Base-by-base conservation (phyloP, 2,329 filamentous ascomycete genomes). In the Clonostachys rhizophaga region DNA sequence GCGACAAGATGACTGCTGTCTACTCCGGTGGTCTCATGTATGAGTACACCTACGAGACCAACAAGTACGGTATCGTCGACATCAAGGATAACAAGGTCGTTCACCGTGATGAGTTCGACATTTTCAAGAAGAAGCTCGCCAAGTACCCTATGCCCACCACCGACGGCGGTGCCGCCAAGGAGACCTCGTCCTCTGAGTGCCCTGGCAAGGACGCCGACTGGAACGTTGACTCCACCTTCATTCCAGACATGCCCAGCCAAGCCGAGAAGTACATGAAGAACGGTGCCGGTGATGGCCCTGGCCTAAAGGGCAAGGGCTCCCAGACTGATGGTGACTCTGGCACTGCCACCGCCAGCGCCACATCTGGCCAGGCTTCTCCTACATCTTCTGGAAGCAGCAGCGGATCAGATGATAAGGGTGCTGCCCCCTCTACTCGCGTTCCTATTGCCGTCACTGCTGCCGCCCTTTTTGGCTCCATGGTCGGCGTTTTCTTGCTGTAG, bases 11-110 rank as follows among this genome's bases (percentile, higher is more conserved):
- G 92, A 91, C 86, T 8, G 57, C 67, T 16, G 91, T 96, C 59
- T 97, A 96, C 80, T 96, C 91, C 39, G 94, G 94, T 59, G 94
- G 94, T 66, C 81, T 99, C 37, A 88, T 96, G 67, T 99, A 96
- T 72, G 91, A 97, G 70, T 99, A 96, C 75, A 85, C 87, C 10
- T 72, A 87, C 60, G 90, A 95, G 68, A 76, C 77, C 51, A 89
- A 84, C 71, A 76, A 84, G 42, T 97, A 84, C 67, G 92, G 91
- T 54, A 84, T 95, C 49, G 90, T 91, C 62, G 70, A 80, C 49
- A 74, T 94, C 60, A 61, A 67, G 42, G 58, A 67, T 62, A 39
- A 77, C 48, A 69, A 65, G 5, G 77, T 87, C 49, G 71, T 70
- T 34, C 78, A 86, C 53, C 69, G 41, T 17, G 52, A 66, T 39